These are phyloP conservation scores for Eimeria zaria DNA, from an alignment of 169 alveolate genomes.

Conservation along the genomic window DNA sequence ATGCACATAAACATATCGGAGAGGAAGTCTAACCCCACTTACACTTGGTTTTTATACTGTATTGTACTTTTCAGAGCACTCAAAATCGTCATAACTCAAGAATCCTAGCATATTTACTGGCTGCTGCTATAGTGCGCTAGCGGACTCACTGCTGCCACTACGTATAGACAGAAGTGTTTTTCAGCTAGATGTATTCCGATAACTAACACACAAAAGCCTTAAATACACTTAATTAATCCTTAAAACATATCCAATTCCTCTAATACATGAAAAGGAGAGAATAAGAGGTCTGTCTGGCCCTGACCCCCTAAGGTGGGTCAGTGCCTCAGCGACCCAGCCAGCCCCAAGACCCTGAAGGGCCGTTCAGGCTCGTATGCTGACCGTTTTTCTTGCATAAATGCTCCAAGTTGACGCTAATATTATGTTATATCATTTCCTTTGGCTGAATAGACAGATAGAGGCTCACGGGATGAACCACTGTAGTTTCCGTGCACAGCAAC, in stretches of 20 bases:
- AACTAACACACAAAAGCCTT: background rate
- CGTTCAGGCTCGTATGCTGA: background rate
- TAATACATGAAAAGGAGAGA: background rate
- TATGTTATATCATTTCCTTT: background rate
- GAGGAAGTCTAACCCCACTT: background rate
- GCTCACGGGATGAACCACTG: background rate
- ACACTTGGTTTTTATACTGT: background rate
- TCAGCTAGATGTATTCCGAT: background rate
- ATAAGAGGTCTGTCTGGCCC: background rate
- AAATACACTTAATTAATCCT: background rate
- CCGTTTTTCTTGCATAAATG: background rate
- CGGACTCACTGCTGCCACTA: too few relatives aligned
- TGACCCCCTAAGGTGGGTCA: background rate
- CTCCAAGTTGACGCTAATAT: background rate
- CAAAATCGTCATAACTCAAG: background rate
- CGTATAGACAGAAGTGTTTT: background rate
- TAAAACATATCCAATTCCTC: background rate
- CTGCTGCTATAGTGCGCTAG: too few relatives aligned
- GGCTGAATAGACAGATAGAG: background rate
- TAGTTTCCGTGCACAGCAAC: background rate
- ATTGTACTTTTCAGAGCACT: background rate
- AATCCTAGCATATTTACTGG: background rate
- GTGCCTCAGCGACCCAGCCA: slow-evolving; percentile 3
- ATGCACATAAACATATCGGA: background rate
- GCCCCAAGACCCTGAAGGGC: background rate